phyloP scores from a whole-genome alignment of 1,284 basidiomycete genomes.

The Inonotus hispidus region DNA sequence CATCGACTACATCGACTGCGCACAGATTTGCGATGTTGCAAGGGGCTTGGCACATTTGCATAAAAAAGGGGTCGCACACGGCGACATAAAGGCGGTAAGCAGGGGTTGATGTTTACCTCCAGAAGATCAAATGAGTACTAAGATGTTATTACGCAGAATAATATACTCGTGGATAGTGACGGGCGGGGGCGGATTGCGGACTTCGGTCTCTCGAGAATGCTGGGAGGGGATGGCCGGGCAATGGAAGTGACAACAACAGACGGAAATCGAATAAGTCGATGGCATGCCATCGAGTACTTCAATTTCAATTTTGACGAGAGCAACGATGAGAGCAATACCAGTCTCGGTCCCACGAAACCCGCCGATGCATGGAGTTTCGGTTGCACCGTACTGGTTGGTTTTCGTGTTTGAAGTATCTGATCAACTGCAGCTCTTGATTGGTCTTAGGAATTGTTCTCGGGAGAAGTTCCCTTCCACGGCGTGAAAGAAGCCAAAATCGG shows the following conservation, averaged over 20 bases:
- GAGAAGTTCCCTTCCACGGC: not conserved
- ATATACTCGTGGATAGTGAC: conserved; percentile 10
- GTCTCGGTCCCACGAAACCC: not conserved
- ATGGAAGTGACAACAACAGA: not conserved
- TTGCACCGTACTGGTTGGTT: conserved; percentile 2
- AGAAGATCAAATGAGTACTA: not conserved
- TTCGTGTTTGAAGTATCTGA: not conserved
- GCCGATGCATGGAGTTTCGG: conserved; percentile 13
- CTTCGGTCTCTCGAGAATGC: conserved; percentile 14
- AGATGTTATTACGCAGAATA: conserved; percentile 3
- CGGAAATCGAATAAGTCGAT: not conserved
- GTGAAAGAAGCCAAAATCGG: not conserved
- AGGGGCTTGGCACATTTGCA: conserved; percentile 12
- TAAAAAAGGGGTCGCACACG: conserved; percentile 4
- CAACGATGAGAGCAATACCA: no score
- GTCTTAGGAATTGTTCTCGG: conserved; percentile 8
- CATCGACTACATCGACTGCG: not conserved
- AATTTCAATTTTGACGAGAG: no score
- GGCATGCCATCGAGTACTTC: conserved; percentile 2
- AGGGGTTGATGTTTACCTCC: not conserved
- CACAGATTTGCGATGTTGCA: conserved; percentile 12
- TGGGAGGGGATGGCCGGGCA: not conserved
- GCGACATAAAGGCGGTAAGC: conserved; percentile 14
- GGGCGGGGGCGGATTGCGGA: conserved; percentile 1
- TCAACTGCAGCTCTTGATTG: not conserved